These are phyloP conservation scores for Aspergillus sp. DNA, from an alignment of 2,329 filamentous ascomycete genomes.

Conservation along the genomic window DNA sequence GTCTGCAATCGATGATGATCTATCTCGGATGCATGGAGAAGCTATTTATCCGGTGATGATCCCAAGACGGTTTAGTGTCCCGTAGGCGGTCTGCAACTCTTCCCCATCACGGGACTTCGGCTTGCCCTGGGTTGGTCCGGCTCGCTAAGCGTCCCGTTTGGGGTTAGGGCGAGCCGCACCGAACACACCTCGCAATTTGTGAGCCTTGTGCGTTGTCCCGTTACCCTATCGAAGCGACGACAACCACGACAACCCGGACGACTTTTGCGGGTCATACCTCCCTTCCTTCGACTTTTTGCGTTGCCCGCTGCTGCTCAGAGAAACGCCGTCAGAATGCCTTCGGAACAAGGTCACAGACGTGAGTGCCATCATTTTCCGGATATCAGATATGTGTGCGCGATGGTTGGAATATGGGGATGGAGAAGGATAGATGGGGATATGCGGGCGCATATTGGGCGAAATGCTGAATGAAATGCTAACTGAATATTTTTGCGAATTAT, in stretches of 20 bases:
- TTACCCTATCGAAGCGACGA: constrained; percentile 43
- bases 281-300: constrained; percentile 45
- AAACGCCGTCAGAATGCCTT: constrained; percentile 74
- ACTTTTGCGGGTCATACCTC: constrained; percentile 46
- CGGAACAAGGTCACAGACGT: constrained; percentile 86
- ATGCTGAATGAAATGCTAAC: constrained; percentile 32
- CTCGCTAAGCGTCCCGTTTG: constrained; percentile 42
- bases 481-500: constrained; percentile 30
- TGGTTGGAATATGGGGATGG: constrained; percentile 14
- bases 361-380: constrained; percentile 52
- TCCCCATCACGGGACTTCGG: constrained; percentile 36
- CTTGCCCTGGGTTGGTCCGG: constrained; percentile 33
- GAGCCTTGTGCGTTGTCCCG: constrained; percentile 39
- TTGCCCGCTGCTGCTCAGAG: constrained; percentile 46
- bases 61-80: constrained; percentile 21
- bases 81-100: background rate
- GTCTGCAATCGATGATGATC: constrained; percentile 3
- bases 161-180: constrained; percentile 38
- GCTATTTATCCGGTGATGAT: constrained; percentile 8
- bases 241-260: constrained; percentile 46
- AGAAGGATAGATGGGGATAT: constrained; percentile 1
- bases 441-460: background rate
- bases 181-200: constrained; percentile 42
- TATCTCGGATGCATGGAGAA: constrained; percentile 19
- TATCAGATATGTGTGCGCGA: constrained; percentile 19